These are phyloP conservation scores for Turnera subulata DNA, from an alignment of 345 rosid species.

Conservation along the genomic window DNA sequence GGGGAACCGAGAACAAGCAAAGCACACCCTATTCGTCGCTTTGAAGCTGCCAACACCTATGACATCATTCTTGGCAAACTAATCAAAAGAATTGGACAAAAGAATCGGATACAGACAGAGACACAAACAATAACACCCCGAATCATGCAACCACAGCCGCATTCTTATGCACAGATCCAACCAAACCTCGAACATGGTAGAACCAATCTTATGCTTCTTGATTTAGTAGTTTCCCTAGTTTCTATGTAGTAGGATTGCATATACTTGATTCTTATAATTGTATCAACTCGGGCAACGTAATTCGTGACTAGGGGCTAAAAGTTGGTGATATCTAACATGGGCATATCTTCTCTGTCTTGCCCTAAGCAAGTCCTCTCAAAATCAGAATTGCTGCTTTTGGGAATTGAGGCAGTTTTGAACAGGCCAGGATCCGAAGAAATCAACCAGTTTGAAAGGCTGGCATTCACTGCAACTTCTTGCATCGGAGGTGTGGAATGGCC, in stretches of 20 bases:
- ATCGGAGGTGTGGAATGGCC: not conserved
- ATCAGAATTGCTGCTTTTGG: slow-evolving; percentile 9
- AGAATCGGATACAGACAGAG: slow-evolving; percentile 26
- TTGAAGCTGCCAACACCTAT: too few species aligned
- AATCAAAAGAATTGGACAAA: slow-evolving; percentile 26
- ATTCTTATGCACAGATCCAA: too few species aligned
- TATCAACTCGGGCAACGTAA: not conserved
- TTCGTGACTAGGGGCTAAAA: slow-evolving; percentile 20
- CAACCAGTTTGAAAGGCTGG: slow-evolving; percentile 30
- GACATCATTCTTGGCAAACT: slow-evolving; percentile 12
- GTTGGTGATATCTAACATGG: slow-evolving; percentile 40
- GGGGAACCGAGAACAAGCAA: too few species aligned
- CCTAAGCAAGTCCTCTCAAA: slow-evolving; percentile 23
- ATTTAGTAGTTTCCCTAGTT: too few species aligned
- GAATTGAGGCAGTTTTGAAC: slow-evolving; percentile 8
- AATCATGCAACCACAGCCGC: slow-evolving; percentile 1
- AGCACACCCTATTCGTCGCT: too few species aligned
- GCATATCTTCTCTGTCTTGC: slow-evolving; percentile 25
- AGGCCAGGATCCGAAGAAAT: slow-evolving; percentile 11
- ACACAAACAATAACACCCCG: slow-evolving; percentile 19
- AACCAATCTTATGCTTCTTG: slow-evolving; percentile 10
- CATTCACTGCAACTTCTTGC: slow-evolving; percentile 16
- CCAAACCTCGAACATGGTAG: not conserved
- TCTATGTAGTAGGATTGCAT: too few species aligned
- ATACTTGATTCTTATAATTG: too few species aligned